phyloP scores from a whole-genome alignment of 2,329 filamentous ascomycete species.

The Stachybotrys echinatus region DNA sequence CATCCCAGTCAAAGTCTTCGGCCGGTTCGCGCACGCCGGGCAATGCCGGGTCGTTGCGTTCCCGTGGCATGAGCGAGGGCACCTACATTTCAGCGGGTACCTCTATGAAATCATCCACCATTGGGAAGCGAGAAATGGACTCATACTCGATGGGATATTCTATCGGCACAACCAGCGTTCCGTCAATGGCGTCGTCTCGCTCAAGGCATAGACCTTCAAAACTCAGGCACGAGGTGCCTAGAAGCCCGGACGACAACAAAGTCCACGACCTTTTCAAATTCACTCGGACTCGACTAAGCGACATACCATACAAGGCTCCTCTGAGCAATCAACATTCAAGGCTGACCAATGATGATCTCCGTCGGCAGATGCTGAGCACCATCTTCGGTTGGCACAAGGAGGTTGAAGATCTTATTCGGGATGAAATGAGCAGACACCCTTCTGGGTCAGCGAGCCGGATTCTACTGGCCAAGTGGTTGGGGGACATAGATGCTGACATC shows the following conservation, averaged over 20 bases:
- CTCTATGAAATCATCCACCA: constrained; percentile 35
- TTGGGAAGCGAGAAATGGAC: constrained; percentile 35
- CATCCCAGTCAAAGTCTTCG: constrained; percentile 51
- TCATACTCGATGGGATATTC: constrained; percentile 47
- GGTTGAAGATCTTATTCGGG: constrained; percentile 72
- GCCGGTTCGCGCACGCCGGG: constrained; percentile 46
- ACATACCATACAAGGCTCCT: constrained; percentile 74
- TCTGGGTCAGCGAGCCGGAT: constrained; percentile 72
- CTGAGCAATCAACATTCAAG: constrained; percentile 51
- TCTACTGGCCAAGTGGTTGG: constrained; percentile 87
- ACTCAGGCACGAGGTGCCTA: constrained; percentile 73
- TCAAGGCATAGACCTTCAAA: constrained; percentile 55
- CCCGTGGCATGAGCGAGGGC: constrained; percentile 53
- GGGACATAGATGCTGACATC: constrained; percentile 74
- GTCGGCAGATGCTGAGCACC: constrained; percentile 84
- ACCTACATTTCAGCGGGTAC: constrained; percentile 63
- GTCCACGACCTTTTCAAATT: constrained; percentile 81
- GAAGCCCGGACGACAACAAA: constrained; percentile 68
- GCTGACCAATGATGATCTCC: constrained; percentile 72
- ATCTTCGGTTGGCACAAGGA: constrained; percentile 95
- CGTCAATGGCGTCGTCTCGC: constrained; percentile 42
- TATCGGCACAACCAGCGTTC: constrained; percentile 26
- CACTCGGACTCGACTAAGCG: constrained; percentile 72
- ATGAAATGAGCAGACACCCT: constrained; percentile 75
- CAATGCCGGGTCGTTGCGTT: constrained; percentile 45